Percentiles rank a stretch among this genome's conserved stretches.
phyloP scores from a whole-genome alignment of 179 eudicot genomes.

The Actinidia chinensis region DNA sequence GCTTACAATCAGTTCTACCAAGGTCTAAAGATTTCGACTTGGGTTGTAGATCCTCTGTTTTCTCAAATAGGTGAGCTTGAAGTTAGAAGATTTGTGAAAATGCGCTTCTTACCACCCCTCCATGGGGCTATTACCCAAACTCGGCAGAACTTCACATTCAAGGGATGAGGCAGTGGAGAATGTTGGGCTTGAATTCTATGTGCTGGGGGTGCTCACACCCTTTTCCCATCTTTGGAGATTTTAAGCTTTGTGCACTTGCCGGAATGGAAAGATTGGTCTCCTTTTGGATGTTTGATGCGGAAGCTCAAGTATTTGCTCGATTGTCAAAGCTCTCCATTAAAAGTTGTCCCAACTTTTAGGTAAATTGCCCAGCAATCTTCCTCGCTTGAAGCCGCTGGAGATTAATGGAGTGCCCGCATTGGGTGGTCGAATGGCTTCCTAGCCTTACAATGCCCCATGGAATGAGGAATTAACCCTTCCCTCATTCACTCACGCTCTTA shows the following conservation, averaged over 20 bases:
- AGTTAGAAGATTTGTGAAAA: constrained; percentile 19
- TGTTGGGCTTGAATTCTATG: constrained; percentile 33
- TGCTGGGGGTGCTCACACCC: background rate
- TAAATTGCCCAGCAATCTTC: background rate
- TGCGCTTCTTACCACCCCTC: constrained; percentile 32
- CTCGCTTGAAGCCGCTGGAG: background rate
- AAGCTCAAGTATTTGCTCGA: background rate
- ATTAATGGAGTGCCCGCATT: background rate
- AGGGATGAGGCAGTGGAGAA: constrained; percentile 20
- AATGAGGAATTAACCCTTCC: background rate
- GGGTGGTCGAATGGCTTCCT: background rate
- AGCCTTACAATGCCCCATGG: background rate
- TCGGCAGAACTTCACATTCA: constrained; percentile 22
- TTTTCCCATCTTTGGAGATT: background rate
- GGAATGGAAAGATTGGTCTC: background rate
- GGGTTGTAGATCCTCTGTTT: constrained; percentile 20
- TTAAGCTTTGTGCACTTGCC: background rate
- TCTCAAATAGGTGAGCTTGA: background rate
- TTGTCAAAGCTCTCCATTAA: background rate
- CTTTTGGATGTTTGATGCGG: background rate
- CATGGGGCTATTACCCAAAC: constrained; percentile 29
- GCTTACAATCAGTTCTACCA: background rate
- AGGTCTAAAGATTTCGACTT: constrained; percentile 22
- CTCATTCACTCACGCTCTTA: background rate
- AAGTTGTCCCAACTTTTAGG: background rate